Percentiles rank a stretch among this genome's conserved stretches.
Conservation (phyloP, 371 early-diverging fungal species). For the Batrachochytrium dendrobatidis region DNA sequence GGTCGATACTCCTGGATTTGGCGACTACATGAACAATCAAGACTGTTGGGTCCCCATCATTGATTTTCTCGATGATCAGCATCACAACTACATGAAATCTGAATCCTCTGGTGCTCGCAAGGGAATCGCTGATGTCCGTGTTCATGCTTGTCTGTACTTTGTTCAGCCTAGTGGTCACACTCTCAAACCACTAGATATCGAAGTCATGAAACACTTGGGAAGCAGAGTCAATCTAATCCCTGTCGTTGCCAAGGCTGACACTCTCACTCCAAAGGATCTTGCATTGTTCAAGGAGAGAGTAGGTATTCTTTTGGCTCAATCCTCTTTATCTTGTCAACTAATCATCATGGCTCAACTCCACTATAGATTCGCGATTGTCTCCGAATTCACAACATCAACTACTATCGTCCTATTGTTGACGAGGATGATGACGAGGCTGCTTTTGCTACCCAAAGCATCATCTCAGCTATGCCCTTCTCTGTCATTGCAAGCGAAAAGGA, state of each 20-base stretch:
- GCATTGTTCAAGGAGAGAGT: conserved; percentile 71
- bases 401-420: conserved; percentile 78
- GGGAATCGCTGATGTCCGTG: conserved; percentile 80
- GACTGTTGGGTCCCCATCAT: conserved; percentile 94
- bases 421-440: conserved; percentile 80
- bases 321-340: conserved; percentile 9
- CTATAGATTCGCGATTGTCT: conserved; percentile 70
- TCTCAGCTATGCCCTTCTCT: conserved; percentile 87
- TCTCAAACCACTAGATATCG: conserved; percentile 75
- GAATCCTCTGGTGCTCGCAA: conserved; percentile 70
- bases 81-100: conserved; percentile 84
- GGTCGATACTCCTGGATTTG: conserved; percentile 87
- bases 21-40: conserved; percentile 83
- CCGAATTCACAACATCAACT: conserved; percentile 66
- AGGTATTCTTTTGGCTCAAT: conserved; percentile 11
- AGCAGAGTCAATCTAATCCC: conserved; percentile 86
- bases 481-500: conserved; percentile 89
- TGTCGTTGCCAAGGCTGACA: conserved; percentile 91
- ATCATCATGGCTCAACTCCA: background rate
- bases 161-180: conserved; percentile 86
- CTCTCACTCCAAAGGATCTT: conserved; percentile 74
- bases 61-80: conserved; percentile 93
- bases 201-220: conserved; percentile 80
- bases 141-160: conserved; percentile 83
- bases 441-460: conserved; percentile 72